phyloP scores from a whole-genome alignment of 805 yeast genomes.

The Starmera quercuum region DNA sequence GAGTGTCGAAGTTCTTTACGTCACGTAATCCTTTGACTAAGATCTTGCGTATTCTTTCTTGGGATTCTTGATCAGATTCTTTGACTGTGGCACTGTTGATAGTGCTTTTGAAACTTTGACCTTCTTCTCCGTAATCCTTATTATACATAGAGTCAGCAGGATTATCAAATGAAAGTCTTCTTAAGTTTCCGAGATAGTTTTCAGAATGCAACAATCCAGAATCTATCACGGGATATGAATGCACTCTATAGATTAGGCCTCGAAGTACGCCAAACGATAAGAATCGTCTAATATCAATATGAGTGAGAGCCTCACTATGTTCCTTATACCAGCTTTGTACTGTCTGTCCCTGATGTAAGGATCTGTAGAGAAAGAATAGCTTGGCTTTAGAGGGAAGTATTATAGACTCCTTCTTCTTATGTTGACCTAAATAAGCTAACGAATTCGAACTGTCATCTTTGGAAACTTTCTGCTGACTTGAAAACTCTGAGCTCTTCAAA shows the following conservation, averaged over 20 bases:
- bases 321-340: slow-evolving; percentile 77
- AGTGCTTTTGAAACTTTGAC: background rate
- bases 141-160: too few species aligned
- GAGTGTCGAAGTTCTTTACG: slow-evolving; percentile 51
- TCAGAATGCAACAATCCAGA: slow-evolving; percentile 4
- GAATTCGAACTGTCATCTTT: slow-evolving; percentile 2
- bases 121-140: background rate
- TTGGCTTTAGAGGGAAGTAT: slow-evolving; percentile 55
- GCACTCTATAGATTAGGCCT: slow-evolving; percentile 74
- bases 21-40: slow-evolving; percentile 37
- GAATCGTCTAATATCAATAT: slow-evolving; percentile 78
- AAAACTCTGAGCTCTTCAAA: slow-evolving; percentile 2
- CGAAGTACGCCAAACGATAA: slow-evolving; percentile 80
- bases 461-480: slow-evolving; percentile 3
- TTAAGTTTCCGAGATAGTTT: too few species aligned
- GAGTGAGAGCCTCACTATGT: slow-evolving; percentile 46
- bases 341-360: slow-evolving; percentile 70
- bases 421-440: slow-evolving; percentile 1
- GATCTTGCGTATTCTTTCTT: slow-evolving; percentile 3
- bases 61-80: slow-evolving; percentile 5
- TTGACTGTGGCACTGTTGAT: slow-evolving; percentile 3
- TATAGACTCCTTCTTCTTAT: slow-evolving; percentile 6
- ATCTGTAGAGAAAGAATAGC: slow-evolving; percentile 66
- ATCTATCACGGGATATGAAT: slow-evolving; percentile 52
- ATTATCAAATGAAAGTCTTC: slow-evolving; percentile 13